Evolutionary conservation across 1,284 basidiomycete genomes (phyloP), one percentile per base, ranked within the genome.

Genomic region (Porodaedalea pini): DNA sequence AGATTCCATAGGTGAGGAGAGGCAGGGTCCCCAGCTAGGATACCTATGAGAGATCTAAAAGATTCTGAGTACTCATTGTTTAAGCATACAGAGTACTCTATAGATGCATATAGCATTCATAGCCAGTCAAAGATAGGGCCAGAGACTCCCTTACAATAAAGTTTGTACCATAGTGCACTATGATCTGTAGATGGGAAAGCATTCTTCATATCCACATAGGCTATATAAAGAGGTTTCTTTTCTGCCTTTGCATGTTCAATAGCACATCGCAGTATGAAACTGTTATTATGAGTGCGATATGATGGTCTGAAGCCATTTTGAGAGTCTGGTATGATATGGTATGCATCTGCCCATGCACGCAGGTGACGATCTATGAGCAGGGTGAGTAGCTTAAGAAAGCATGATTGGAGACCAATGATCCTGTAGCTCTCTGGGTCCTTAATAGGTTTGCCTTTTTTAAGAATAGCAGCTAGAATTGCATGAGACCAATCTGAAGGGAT

Each of bases 101-200:
- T 59, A 2, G 29, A 15, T 3, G 1, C 4, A 29, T 68, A 68
- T 1, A 68, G 60, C 58, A 63, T 67, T 0, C 70, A 62, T 1
- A 74, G 62, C 70, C 70, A 73, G 60, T 73, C 70, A 56, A 72
- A 64, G 3, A 71, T 8, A 0, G 65, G 64, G 0, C 72, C 71
- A 0, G 51, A 15, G 4, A 62, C 61, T 0, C 71, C 70, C 19
- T 54, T 23, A 1, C 39, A 0, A 17, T 44, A 55, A 0, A 73
- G 62, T 47, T 70, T 71, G 7, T 61, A 23, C 72, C 72, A 73
- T 2, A 73, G 64, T 0, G 68, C 64, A 0, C 62, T 40, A 11
- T 65, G 65, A 44, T 72, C 63, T 2, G 69, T 68, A 0, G 69
- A 71, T 0, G 71, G 71, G 60, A 73, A 73, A 3, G 69, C 70